Percentiles rank a stretch among this genome's conserved stretches.
These are phyloP conservation scores for Daldinia sp. DNA, from an alignment of 2,329 filamentous ascomycete species.

Conservation along the genomic window DNA sequence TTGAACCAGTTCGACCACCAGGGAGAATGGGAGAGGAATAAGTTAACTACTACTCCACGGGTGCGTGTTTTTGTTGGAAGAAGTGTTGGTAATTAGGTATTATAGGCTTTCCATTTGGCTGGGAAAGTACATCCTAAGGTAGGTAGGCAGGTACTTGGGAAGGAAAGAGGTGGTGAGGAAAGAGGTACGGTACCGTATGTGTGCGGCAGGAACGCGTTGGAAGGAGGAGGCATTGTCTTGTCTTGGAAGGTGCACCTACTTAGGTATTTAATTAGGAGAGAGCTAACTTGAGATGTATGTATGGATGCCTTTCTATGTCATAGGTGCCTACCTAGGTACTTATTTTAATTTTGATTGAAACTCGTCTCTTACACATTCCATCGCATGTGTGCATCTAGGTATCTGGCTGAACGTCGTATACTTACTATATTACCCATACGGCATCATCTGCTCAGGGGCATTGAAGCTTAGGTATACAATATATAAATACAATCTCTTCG, in stretches of 20 bases:
- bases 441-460: no score
- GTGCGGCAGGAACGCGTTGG: background rate
- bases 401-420: no score
- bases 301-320: no score
- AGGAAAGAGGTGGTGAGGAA: background rate
- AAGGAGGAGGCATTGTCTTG: background rate
- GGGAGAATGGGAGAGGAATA: slow-evolving; percentile 40
- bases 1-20: slow-evolving; percentile 8
- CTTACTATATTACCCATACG: no score
- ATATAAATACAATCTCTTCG: no score
- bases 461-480: no score
- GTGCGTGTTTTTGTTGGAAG: background rate
- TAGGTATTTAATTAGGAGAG: background rate
- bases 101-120: slow-evolving; percentile 1
- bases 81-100: background rate
- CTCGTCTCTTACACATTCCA: background rate
- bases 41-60: slow-evolving; percentile 46
- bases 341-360: no score
- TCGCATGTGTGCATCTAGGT: background rate
- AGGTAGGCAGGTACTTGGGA: background rate
- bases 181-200: background rate
- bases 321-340: background rate
- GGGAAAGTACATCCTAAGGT: background rate
- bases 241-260: background rate
- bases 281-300: no score